Evolutionary conservation across 2,329 filamentous ascomycete species (phyloP).

Genomic region (Monosporascus sp.): DNA sequence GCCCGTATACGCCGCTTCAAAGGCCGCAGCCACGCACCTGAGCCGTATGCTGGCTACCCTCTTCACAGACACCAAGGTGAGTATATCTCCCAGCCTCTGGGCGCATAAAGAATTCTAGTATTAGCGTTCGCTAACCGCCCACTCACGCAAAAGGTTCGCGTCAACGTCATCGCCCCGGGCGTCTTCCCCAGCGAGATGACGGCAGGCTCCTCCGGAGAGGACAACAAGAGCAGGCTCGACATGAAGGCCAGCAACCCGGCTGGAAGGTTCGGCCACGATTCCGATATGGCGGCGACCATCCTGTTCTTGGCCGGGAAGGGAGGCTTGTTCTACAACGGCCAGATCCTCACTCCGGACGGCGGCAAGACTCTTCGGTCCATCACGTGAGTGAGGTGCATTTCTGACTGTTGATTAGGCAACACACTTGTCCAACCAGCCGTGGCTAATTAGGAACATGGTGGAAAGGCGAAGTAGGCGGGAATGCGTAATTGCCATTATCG

Average conservation of each 20-base stretch:
- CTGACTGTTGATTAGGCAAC: too few relatives aligned
- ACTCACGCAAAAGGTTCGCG: slow-evolving; percentile 21
- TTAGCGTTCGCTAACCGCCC: too few relatives aligned
- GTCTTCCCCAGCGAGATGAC: slow-evolving; percentile 42
- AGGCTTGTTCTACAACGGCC: slow-evolving; percentile 47
- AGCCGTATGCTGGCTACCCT: slow-evolving; percentile 40
- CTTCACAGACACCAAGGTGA: slow-evolving; percentile 43
- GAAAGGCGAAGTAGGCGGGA: too few relatives aligned
- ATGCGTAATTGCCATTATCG: too few relatives aligned
- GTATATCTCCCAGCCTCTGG: too few relatives aligned
- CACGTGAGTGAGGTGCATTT: too few relatives aligned
- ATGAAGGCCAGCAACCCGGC: slow-evolving; percentile 37
- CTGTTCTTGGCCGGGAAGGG: slow-evolving; percentile 45
- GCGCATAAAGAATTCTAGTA: too few relatives aligned
- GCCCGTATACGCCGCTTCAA: slow-evolving; percentile 46
- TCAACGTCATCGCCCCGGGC: slow-evolving; percentile 53
- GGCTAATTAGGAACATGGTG: too few relatives aligned
- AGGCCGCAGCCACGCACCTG: slow-evolving; percentile 41
- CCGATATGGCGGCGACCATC: slow-evolving; percentile 46
- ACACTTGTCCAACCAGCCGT: too few relatives aligned
- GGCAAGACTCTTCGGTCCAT: slow-evolving; percentile 13
- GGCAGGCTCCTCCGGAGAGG: slow-evolving; percentile 35
- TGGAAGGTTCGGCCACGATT: slow-evolving; percentile 36
- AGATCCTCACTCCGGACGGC: slow-evolving; percentile 47
- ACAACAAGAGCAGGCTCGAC: slow-evolving; percentile 41